These are phyloP conservation scores for Cenchrus americanus DNA, from an alignment of 176 grass and related monocot species.

Conservation along the genomic window DNA sequence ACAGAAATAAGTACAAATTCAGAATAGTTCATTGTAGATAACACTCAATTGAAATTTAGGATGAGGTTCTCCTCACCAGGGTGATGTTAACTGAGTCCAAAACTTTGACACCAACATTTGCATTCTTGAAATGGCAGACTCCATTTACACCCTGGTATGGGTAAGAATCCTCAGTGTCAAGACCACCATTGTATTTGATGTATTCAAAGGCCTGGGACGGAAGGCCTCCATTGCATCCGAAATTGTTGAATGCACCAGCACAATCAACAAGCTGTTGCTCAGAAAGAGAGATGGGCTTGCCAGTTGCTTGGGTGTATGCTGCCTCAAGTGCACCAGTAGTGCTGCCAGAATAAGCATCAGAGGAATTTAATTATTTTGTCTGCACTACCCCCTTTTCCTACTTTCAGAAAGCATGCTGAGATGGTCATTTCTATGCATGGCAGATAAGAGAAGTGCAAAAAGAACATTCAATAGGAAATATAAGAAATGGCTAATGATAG, in stretches of 20 bases:
- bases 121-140: constrained; percentile 59
- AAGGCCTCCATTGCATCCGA: constrained; percentile 87
- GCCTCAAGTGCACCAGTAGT: constrained; percentile 99
- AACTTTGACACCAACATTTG: constrained; percentile 79
- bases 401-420: constrained; percentile 1
- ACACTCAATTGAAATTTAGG: constrained; percentile 9
- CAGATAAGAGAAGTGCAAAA: background rate
- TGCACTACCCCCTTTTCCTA: background rate
- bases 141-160: constrained; percentile 90
- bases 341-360: constrained; percentile 56
- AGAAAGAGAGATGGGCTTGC: constrained; percentile 76
- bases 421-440: background rate
- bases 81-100: constrained; percentile 83
- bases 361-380: constrained; percentile 6
- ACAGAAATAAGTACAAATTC: constrained; percentile 34
- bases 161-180: constrained; percentile 94
- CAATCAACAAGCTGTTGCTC: constrained; percentile 99
- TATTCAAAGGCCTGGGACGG: constrained; percentile 98
- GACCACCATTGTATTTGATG: constrained; percentile 89
- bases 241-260: constrained; percentile 74
- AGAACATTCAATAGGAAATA: background rate
- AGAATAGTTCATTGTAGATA: background rate
- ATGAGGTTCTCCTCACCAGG: constrained; percentile 54
- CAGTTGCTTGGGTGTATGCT: constrained; percentile 85
- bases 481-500: background rate